Percentiles rank a stretch among this genome's conserved stretches.
These are phyloP conservation scores for Volutella citrinella DNA, from an alignment of 2,329 filamentous ascomycete genomes.

Conservation along the genomic window DNA sequence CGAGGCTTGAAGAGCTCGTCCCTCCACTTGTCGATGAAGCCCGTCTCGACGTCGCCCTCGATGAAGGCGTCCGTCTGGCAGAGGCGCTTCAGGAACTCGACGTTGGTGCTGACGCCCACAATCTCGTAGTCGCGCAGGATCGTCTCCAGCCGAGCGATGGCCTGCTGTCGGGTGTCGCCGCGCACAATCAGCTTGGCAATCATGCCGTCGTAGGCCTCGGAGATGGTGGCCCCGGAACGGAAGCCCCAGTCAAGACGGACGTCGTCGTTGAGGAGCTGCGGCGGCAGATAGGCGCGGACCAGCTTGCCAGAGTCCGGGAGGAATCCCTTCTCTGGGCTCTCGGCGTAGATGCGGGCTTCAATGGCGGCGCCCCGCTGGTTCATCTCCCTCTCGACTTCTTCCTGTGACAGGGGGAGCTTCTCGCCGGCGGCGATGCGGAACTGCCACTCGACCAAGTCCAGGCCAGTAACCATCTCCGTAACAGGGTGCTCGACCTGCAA, in stretches of 20 bases:
- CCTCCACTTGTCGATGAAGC: slow-evolving; percentile 88
- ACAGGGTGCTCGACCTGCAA: slow-evolving; percentile 97
- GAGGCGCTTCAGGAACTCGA: slow-evolving; percentile 90
- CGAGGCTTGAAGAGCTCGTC: slow-evolving; percentile 71
- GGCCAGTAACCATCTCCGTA: slow-evolving; percentile 66
- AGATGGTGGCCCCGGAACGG: slow-evolving; percentile 84
- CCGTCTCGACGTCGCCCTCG: slow-evolving; percentile 86
- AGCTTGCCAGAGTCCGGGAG: slow-evolving; percentile 90
- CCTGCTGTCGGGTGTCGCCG: slow-evolving; percentile 72
- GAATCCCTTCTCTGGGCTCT: slow-evolving; percentile 89
- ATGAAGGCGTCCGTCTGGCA: slow-evolving; percentile 81
- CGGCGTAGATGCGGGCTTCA: slow-evolving; percentile 94
- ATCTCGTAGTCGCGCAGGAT: slow-evolving; percentile 89
- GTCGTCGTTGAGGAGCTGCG: slow-evolving; percentile 54
- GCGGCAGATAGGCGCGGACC: slow-evolving; percentile 75
- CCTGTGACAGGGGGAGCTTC: slow-evolving; percentile 53
- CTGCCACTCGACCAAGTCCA: slow-evolving; percentile 90
- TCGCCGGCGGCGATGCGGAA: slow-evolving; percentile 68
- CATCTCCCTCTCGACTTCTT: slow-evolving; percentile 72
- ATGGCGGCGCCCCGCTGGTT: slow-evolving; percentile 78
- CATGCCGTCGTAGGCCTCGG: slow-evolving; percentile 97
- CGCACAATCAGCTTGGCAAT: slow-evolving; percentile 96
- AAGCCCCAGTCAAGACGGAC: slow-evolving; percentile 94
- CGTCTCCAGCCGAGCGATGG: slow-evolving; percentile 76
- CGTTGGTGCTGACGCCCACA: slow-evolving; percentile 89